Base-by-base conservation (phyloP, 176 grass and related monocot genomes). In the Carex littledalei region DNA sequence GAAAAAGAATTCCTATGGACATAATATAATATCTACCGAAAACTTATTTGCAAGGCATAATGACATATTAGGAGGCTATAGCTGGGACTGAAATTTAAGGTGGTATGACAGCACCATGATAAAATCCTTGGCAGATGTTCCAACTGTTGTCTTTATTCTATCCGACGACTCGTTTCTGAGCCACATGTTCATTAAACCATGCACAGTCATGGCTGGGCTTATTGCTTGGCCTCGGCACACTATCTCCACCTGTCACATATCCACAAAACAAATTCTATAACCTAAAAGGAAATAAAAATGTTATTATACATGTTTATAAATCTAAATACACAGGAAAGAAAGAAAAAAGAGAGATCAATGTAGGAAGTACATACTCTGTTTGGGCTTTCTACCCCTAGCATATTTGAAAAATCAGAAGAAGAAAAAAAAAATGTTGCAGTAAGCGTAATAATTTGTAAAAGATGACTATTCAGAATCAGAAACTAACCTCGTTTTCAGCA, bases 181-280 rank as follows among this genome's bases (percentile, higher is more conserved):
- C 63, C 81, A 83, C 81, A 83, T 83, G 41, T 83, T 83, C 17
- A 83, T 54, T 68, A 83, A 83, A 83, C 61, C 64, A 26, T 83
- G 45, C 63, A 83, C 6, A 3, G 34, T 67, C n/a, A 34, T 83
- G 20, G 12, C 58, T 67, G 81, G 81, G 45, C 54, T 67, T 49
- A 83, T 83, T 18, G 60, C 22, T 63, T 66, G 61, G 37, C 81
- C 81, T 18, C 81, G 61, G 64, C 81, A 83, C 81, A 83, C 64
- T 83, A 83, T 83, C 61, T 83, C 81, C 13, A 83, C 81, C 81
- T 83, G 41, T 83, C 58, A 68, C n/a, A n/a, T 81, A 54, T 53
- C 61, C 49, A 66, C 13, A 69, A 22, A 68, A 68, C 39, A 52
- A 67, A 83, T 83, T 68, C 17, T 63, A 32, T 47, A 22, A 69